Evolutionary conservation across 2,329 filamentous ascomycete species (phyloP), one percentile per base, ranked within the genome.

Genomic region (Phaeosphaeriaceae sp.): DNA sequence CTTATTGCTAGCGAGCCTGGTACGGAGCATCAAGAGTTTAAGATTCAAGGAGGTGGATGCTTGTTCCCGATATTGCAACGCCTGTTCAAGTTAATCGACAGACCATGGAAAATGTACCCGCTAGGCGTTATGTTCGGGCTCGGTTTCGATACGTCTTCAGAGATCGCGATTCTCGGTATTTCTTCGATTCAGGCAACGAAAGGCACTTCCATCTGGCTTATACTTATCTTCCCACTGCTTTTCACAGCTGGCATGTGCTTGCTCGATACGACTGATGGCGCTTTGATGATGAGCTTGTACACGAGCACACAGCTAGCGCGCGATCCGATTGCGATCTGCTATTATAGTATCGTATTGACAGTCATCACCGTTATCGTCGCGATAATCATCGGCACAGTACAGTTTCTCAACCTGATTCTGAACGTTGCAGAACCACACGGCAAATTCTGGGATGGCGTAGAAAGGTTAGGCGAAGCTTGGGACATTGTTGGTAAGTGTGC

Each of bases 171-270:
- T 7, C 79, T 99, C 0, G 95, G 94, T 0, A 96, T 98, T 62
- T 91, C 92, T 0, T 93, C 91, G 27, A 88, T 99, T 1, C 91
- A 97, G 70, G 93, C 91, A 0, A 88, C 92, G 0, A 85, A 90
- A 60, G 94, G 94, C 1, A 97, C 93, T 0, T 92, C 89, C 31
- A 89, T 98, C 58, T 99, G 95, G 95, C 81, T 97, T 15, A 98
- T 98, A 59, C 77, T 98, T 31, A 89, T 99, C 51, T 97, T 97
- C 57, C 95, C 95, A 0, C 77, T 94, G 1, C 81, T 98, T 0
- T 98, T 98, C 71, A 97, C 94, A 0, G 92, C 91, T 0, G 95
- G 92, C 57, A 98, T 99, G 95, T 97, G 93, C 76, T 84, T 98
- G 21, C 82, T 98, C 6, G 95, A 98, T 77, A 97, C 93, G 0